Percentiles rank a stretch among this genome's conserved stretches.
Evolutionary conservation across 1,284 basidiomycete species (phyloP).

Genomic region (Limonomyces culmigenus): DNA sequence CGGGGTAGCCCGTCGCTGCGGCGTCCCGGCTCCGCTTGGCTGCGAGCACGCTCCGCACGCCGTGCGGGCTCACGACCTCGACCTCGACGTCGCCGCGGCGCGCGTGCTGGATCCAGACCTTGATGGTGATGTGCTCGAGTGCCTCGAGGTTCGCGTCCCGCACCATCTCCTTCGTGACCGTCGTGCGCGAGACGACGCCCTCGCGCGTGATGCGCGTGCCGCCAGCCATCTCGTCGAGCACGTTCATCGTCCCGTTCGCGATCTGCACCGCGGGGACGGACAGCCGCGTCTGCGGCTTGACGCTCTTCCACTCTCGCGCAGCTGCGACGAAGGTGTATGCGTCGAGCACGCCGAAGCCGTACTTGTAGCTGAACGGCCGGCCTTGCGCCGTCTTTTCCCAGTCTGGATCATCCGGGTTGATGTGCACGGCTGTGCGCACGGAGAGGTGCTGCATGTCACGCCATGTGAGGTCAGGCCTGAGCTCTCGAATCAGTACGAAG

Average conservation of each 20-base stretch:
- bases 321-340: conserved; percentile 73
- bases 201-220: conserved; percentile 49
- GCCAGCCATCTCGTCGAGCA: conserved; percentile 40
- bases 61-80: conserved; percentile 73
- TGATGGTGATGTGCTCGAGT: conserved; percentile 87
- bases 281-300: conserved; percentile 92
- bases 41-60: conserved; percentile 76
- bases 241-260: conserved; percentile 39
- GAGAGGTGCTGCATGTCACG: conserved; percentile 91
- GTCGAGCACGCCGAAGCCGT: conserved; percentile 86
- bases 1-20: conserved; percentile 61
- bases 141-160: conserved; percentile 65
- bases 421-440: conserved; percentile 59
- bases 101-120: conserved; percentile 84
- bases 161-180: conserved; percentile 60
- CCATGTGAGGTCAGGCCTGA: conserved; percentile 87
- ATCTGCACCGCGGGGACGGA: conserved; percentile 59
- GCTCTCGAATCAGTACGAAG: conserved; percentile 12
- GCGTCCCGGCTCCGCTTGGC: conserved; percentile 56
- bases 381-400: conserved; percentile 82
- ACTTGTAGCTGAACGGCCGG: conserved; percentile 88
- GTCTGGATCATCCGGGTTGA: conserved; percentile 86
- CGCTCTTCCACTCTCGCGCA: conserved; percentile 70
- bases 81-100: conserved; percentile 89
- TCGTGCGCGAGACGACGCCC: conserved; percentile 54